These are phyloP conservation scores for Septoria linicola DNA, from an alignment of 2,329 filamentous ascomycete genomes.

Conservation along the genomic window DNA sequence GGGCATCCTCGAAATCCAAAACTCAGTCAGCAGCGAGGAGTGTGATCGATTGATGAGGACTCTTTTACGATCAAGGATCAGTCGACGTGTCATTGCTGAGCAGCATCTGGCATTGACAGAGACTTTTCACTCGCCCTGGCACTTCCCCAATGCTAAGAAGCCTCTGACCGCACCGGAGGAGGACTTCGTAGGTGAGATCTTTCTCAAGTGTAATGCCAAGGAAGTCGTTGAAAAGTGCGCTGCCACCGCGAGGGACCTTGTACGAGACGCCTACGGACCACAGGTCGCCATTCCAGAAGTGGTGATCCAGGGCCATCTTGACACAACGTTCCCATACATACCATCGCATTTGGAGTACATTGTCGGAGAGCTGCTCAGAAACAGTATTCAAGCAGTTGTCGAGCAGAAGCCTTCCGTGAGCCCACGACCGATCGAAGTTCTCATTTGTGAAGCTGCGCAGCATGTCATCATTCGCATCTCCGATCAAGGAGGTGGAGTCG, in stretches of 20 bases:
- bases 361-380: slow-evolving; percentile 88
- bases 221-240: slow-evolving; percentile 86
- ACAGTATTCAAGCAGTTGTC: slow-evolving; percentile 89
- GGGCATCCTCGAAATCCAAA: slow-evolving; percentile 87
- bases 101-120: slow-evolving; percentile 94
- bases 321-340: slow-evolving; percentile 94
- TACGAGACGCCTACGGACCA: slow-evolving; percentile 71
- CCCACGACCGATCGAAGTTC: slow-evolving; percentile 85
- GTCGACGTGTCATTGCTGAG: slow-evolving; percentile 92
- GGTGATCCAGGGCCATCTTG: slow-evolving; percentile 76
- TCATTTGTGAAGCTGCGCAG: slow-evolving; percentile 89
- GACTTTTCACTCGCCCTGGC: slow-evolving; percentile 86
- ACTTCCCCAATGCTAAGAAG: slow-evolving; percentile 73
- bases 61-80: slow-evolving; percentile 86
- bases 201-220: slow-evolving; percentile 85
- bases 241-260: slow-evolving; percentile 70
- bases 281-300: slow-evolving; percentile 75
- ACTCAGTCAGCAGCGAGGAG: slow-evolving; percentile 73
- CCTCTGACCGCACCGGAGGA: slow-evolving; percentile 61
- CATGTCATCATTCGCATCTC: slow-evolving; percentile 96
- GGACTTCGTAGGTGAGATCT: slow-evolving; percentile 93
- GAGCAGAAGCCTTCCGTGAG: slow-evolving; percentile 57
- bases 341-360: slow-evolving; percentile 96
- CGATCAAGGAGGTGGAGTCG: slow-evolving; percentile 90
- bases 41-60: slow-evolving; percentile 96